Conservation (phyloP, 495 filamentous ascomycete species). For the Parathielavia appendiculata region DNA sequence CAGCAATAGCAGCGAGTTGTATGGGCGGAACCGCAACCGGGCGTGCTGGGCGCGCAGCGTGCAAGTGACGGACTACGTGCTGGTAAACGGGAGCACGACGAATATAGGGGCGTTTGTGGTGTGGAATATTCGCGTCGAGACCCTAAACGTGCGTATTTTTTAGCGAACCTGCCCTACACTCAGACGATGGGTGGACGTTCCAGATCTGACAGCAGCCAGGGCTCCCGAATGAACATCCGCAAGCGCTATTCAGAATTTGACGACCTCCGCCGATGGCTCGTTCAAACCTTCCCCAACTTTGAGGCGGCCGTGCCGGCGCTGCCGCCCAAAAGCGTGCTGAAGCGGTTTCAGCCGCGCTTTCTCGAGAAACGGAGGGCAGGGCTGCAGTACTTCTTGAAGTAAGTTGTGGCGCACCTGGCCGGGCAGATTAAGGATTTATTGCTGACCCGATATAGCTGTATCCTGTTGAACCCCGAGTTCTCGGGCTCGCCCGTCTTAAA, state of each 20-base stretch:
- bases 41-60: slow-evolving; percentile 56
- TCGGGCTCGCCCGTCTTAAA: slow-evolving; percentile 52
- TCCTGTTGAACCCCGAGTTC: slow-evolving; percentile 54
- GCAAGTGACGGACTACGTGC: slow-evolving; percentile 45
- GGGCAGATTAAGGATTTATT: neutral
- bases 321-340: slow-evolving; percentile 52
- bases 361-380: slow-evolving; percentile 50
- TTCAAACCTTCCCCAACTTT: slow-evolving; percentile 51
- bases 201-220: slow-evolving; percentile 33
- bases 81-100: slow-evolving; percentile 46
- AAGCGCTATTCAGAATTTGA: slow-evolving; percentile 58
- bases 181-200: too few relatives aligned
- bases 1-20: slow-evolving; percentile 21
- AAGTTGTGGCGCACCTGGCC: slow-evolving; percentile 11
- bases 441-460: slow-evolving; percentile 39
- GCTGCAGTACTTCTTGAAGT: slow-evolving; percentile 55
- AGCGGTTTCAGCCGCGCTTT: slow-evolving; percentile 49
- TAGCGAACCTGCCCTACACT: too few relatives aligned
- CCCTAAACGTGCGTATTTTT: slow-evolving; percentile 36
- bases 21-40: slow-evolving; percentile 41
- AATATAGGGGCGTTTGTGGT: slow-evolving; percentile 55
- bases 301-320: slow-evolving; percentile 50
- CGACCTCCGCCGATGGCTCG: slow-evolving; percentile 44
- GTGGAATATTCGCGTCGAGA: slow-evolving; percentile 53
- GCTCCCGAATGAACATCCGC: slow-evolving; percentile 49